Percentiles rank a stretch among this genome's conserved stretches.
Conservation (phyloP, 1,284 basidiomycete species). For the Stygiomarasmius scandens region DNA sequence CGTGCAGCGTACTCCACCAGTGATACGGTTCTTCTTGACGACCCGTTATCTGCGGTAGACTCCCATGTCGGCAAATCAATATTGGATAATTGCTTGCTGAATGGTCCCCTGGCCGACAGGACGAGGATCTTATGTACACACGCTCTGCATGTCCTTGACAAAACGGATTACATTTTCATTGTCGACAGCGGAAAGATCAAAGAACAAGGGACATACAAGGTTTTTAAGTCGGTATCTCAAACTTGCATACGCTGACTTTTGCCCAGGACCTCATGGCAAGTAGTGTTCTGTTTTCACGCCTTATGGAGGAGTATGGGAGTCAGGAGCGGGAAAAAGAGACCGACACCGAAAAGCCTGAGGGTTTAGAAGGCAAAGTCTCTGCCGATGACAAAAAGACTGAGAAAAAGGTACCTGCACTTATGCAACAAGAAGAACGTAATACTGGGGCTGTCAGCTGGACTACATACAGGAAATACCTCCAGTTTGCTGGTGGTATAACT, state of each 20-base stretch:
- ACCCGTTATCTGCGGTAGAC: conserved; percentile 59
- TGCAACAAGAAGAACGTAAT: conserved; percentile 40
- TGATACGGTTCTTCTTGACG: conserved; percentile 57
- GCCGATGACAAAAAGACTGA: background rate
- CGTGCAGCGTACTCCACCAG: conserved; percentile 66
- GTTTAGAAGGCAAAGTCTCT: background rate
- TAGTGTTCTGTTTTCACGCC: conserved; percentile 44
- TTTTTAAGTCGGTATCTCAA: conserved; percentile 14
- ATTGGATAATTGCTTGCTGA: conserved; percentile 48
- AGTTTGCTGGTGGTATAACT: conserved; percentile 36
- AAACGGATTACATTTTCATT: conserved; percentile 53
- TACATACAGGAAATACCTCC: conserved; percentile 44
- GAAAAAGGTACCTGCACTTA: conserved; percentile 19
- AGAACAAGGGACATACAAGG: conserved; percentile 50
- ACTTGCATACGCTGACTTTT: background rate
- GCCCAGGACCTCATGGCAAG: conserved; percentile 42
- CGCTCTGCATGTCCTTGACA: conserved; percentile 53
- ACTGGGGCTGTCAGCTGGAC: conserved; percentile 36
- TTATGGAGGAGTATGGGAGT: conserved; percentile 45
- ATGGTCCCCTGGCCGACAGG: conserved; percentile 45
- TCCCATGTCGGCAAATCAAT: conserved; percentile 49
- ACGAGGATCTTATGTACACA: conserved; percentile 65
- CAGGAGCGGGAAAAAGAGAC: background rate
- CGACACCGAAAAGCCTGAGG: background rate
- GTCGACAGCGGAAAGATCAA: conserved; percentile 57